Evolutionary conservation across 495 filamentous ascomycete species (phyloP).

Genomic region (Aspergillus nidulans): DNA sequence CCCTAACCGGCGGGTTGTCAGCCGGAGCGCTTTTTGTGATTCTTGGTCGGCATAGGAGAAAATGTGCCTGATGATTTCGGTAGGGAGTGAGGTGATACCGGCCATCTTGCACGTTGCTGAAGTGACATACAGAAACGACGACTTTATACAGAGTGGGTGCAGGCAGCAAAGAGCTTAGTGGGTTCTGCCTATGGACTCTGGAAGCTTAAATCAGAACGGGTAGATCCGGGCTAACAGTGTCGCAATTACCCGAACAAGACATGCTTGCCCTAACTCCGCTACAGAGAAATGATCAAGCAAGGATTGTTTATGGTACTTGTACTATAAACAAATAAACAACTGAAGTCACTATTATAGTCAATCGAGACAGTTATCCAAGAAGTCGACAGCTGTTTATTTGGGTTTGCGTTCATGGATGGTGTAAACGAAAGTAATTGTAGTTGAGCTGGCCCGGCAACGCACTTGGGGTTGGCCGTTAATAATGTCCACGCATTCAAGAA

Average conservation of each 20-base stretch:
- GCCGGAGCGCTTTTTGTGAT: slow-evolving; percentile 2
- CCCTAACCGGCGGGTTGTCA: not conserved
- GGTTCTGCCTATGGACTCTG: not conserved
- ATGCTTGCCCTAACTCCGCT: not conserved
- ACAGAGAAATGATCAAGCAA: no score
- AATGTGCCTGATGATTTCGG: slow-evolving; percentile 5
- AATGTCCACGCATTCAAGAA: no score
- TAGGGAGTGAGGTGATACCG: not conserved
- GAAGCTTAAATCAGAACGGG: not conserved
- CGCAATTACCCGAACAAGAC: not conserved
- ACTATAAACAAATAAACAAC: no score
- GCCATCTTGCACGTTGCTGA: slow-evolving; percentile 1
- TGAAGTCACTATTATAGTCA: no score
- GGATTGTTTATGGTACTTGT: no score
- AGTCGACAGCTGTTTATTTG: no score
- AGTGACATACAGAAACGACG: not conserved
- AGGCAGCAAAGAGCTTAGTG: not conserved
- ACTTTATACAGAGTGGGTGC: not conserved
- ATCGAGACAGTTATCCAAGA: no score
- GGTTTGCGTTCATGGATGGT: no score
- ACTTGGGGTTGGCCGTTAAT: no score
- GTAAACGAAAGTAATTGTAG: no score
- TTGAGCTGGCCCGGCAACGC: no score
- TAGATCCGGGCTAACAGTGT: not conserved
- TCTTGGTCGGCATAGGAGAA: not conserved